phyloP scores from a whole-genome alignment of 2,329 filamentous ascomycete genomes.

The Xylariaceae sp. region DNA sequence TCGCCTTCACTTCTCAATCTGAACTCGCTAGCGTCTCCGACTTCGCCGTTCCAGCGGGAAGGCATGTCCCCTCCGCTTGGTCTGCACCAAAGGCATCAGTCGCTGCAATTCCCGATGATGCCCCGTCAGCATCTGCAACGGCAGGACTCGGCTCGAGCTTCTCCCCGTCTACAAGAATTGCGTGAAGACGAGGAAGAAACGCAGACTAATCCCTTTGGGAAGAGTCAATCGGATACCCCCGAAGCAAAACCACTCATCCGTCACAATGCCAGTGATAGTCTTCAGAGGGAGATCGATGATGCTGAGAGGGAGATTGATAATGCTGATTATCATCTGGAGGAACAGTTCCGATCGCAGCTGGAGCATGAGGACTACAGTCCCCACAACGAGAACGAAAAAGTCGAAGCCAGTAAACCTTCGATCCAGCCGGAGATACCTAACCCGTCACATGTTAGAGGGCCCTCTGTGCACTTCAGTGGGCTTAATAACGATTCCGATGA shows the following conservation, averaged over 20 bases:
- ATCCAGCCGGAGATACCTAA: conserved; percentile 11
- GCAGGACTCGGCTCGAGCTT: conserved; percentile 47
- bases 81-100: conserved; percentile 50
- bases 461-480: conserved; percentile 41
- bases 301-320: conserved; percentile 73
- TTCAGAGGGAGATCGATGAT: conserved; percentile 80
- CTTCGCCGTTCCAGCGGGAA: conserved; percentile 54
- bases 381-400: conserved; percentile 37
- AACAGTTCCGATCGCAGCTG: conserved; percentile 69
- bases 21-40: conserved; percentile 53
- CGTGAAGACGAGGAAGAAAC: conserved; percentile 65
- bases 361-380: conserved; percentile 73
- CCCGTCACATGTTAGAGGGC: conserved; percentile 32
- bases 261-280: conserved; percentile 67
- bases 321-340: conserved; percentile 76
- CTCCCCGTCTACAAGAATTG: conserved; percentile 61
- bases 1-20: conserved; percentile 57
- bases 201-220: conserved; percentile 29
- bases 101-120: conserved; percentile 49
- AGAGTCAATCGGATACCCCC: conserved; percentile 48
- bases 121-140: conserved; percentile 49
- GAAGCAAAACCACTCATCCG: conserved; percentile 39
- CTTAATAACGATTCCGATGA: conserved; percentile 48
- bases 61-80: conserved; percentile 35
- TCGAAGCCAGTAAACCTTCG: conserved; percentile 18